Conservation (phyloP, 2,329 filamentous ascomycete genomes). For the Blumeria graminis region DNA sequence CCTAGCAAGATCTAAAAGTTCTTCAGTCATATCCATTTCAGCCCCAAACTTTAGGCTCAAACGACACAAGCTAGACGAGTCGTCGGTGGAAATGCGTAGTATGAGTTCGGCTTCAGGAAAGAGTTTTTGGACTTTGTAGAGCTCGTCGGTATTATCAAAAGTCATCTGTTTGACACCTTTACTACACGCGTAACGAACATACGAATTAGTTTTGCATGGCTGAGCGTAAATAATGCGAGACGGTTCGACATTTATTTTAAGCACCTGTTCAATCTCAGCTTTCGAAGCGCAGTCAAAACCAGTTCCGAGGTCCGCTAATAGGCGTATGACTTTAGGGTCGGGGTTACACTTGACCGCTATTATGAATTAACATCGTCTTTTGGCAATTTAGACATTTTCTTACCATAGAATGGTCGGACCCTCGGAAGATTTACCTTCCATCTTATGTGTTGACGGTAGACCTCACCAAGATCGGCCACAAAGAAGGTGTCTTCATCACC, state of each 20-base stretch:
- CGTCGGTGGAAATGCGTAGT: conserved; percentile 86
- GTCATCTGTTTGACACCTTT: conserved; percentile 93
- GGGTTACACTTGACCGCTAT: conserved; percentile 97
- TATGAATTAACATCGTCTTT: conserved; percentile 5
- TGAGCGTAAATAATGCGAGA: conserved; percentile 95
- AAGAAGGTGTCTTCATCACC: conserved; percentile 97
- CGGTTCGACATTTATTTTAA: conserved; percentile 60
- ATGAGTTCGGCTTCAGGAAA: conserved; percentile 78
- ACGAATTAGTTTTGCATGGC: conserved; percentile 98
- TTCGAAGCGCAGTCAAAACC: conserved; percentile 98
- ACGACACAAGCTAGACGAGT: conserved; percentile 80
- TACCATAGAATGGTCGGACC: conserved; percentile 91
- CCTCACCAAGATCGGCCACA: conserved; percentile 89
- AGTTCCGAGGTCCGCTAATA: conserved; percentile 69
- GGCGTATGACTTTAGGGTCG: conserved; percentile 65
- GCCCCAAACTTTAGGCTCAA: conserved; percentile 96
- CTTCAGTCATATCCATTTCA: conserved; percentile 55
- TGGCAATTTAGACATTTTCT: conserved; percentile 13
- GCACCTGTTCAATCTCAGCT: conserved; percentile 80
- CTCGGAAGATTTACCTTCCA: conserved; percentile 89
- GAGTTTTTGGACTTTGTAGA: conserved; percentile 89
- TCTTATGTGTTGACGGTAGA: conserved; percentile 93
- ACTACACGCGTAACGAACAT: conserved; percentile 70
- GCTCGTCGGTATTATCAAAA: conserved; percentile 93
- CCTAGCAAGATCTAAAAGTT: conserved; percentile 57